A percentile compares a stretch with the other conserved stretches of the same genome.
Evolutionary conservation across 768 basidiomycete species (phyloP).

Genomic region (Russula dissimulans): DNA sequence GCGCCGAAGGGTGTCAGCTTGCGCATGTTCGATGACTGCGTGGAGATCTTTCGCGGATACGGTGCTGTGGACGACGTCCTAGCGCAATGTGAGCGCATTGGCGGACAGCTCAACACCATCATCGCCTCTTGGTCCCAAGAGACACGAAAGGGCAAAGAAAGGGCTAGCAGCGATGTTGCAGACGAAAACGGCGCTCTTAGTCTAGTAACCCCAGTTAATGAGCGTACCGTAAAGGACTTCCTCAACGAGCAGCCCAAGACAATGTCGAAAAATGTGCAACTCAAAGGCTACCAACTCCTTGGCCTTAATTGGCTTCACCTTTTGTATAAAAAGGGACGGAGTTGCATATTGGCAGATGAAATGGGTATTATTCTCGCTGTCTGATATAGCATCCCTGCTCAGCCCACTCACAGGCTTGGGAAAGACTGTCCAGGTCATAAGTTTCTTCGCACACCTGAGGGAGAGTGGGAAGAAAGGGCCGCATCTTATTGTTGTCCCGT

Average conservation of each 20-base stretch:
- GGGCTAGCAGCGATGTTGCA: conserved; percentile 29
- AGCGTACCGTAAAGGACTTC: conserved; percentile 48
- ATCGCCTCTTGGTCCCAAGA: conserved; percentile 69
- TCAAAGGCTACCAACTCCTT: conserved; percentile 96
- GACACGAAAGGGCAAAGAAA: conserved; percentile 28
- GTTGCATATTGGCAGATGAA: conserved; percentile 97
- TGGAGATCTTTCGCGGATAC: conserved; percentile 76
- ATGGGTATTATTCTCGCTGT: conserved; percentile 63
- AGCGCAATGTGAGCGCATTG: conserved; percentile 81
- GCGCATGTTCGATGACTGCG: conserved; percentile 85
- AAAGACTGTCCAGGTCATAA: conserved; percentile 98
- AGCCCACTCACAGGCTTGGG: conserved; percentile 62
- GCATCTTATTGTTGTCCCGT: conserved; percentile 94
- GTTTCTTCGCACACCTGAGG: conserved; percentile 86
- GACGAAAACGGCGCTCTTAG: conserved; percentile 55
- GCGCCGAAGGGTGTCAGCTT: conserved; percentile 77
- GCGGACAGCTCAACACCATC: conserved; percentile 56
- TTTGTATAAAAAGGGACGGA: conserved; percentile 67
- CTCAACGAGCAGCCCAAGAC: conserved; percentile 65
- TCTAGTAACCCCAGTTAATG: conserved; percentile 37
- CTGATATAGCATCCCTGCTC: conserved; percentile 9
- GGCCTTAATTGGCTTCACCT: conserved; percentile 98
- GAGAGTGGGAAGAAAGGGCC: conserved; percentile 73
- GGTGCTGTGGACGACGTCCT: conserved; percentile 83
- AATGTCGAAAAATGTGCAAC: conserved; percentile 53